Percentiles rank a stretch among this genome's conserved stretches.
phyloP scores from a whole-genome alignment of 805 yeast species.

The Yamadazyma kitorensis region DNA sequence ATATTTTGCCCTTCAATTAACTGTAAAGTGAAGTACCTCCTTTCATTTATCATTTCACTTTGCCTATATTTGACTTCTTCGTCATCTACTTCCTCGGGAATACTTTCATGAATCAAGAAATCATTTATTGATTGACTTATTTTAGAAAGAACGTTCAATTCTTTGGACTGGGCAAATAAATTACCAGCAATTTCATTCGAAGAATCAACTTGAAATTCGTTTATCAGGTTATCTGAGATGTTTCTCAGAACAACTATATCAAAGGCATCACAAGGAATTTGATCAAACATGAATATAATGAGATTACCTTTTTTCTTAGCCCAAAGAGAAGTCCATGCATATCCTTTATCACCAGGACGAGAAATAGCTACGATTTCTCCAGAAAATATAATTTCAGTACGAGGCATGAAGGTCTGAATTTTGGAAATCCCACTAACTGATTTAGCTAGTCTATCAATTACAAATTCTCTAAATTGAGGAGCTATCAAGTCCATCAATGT shows the following conservation, averaged over 20 bases:
- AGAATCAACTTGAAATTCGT: constrained; percentile 16
- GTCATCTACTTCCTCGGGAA: constrained; percentile 12
- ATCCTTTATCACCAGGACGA: constrained; percentile 56
- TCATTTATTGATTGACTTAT: constrained; percentile 26
- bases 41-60: constrained; percentile 43
- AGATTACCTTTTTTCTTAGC: constrained; percentile 71
- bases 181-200: constrained; percentile 36
- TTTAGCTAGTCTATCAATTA: constrained; percentile 44
- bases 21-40: constrained; percentile 60
- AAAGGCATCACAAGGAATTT: constrained; percentile 63
- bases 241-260: constrained; percentile 46
- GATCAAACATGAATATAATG: constrained; percentile 83
- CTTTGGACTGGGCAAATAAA: constrained; percentile 18
- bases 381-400: constrained; percentile 56
- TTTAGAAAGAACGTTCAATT: constrained; percentile 15
- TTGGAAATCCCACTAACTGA: constrained; percentile 16
- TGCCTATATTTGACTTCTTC: constrained; percentile 13
- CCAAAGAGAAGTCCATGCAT: constrained; percentile 89
- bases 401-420: constrained; percentile 12
- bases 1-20: constrained; percentile 46
- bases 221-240: not conserved
- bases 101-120: constrained; percentile 17
- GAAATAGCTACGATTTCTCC: constrained; percentile 84
- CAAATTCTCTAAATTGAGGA: constrained; percentile 71
- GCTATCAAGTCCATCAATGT: constrained; percentile 76